phyloP scores from a whole-genome alignment of 2,329 filamentous ascomycete genomes.

The Phyllosticta citrichinensis region DNA sequence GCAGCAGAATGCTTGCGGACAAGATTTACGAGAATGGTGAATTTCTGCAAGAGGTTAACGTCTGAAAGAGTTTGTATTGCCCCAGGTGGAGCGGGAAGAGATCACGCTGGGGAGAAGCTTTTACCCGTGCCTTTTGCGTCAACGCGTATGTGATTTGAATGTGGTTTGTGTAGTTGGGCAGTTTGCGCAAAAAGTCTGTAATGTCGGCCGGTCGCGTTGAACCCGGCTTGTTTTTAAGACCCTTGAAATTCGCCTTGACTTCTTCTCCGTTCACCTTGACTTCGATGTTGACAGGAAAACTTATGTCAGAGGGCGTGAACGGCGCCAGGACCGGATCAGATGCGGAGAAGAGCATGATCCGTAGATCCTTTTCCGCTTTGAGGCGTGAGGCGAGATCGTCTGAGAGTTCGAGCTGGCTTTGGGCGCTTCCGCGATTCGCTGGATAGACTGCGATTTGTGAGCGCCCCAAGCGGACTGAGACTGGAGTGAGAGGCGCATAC shows the following conservation, averaged over 20 bases:
- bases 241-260: constrained; percentile 85
- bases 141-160: constrained; percentile 86
- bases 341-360: constrained; percentile 78
- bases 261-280: constrained; percentile 82
- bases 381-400: constrained; percentile 46
- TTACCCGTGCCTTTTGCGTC: constrained; percentile 58
- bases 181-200: constrained; percentile 63
- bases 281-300: constrained; percentile 88
- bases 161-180: constrained; percentile 62
- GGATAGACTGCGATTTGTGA: constrained; percentile 42
- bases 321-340: constrained; percentile 37
- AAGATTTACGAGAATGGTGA: constrained; percentile 56
- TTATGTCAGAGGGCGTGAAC: constrained; percentile 50
- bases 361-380: constrained; percentile 49
- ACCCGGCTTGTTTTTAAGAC: constrained; percentile 90
- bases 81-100: background rate
- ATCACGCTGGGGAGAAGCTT: constrained; percentile 13
- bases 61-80: background rate
- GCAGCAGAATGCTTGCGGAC: constrained; percentile 64
- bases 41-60: constrained; percentile 23
- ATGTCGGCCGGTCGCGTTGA: constrained; percentile 91
- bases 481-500: constrained; percentile 40
- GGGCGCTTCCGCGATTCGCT: constrained; percentile 47
- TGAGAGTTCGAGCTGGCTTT: constrained; percentile 49
- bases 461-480: background rate